phyloP scores from a whole-genome alignment of 1,284 basidiomycete species.

The Marasmius fiardii region DNA sequence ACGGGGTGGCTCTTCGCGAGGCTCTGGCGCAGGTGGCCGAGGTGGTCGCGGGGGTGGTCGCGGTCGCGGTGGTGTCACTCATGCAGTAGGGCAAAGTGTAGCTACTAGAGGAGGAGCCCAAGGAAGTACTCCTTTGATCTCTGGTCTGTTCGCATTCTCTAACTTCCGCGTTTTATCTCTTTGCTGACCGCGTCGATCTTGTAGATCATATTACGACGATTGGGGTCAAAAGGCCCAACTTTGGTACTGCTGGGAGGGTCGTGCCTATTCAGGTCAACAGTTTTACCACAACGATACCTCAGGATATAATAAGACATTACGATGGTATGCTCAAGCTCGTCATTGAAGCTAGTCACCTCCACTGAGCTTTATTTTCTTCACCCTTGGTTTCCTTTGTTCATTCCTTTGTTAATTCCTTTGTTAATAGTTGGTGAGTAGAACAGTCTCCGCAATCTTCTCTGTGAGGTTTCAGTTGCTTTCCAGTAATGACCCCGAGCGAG shows the following conservation, averaged over 20 bases:
- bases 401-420: too few species aligned
- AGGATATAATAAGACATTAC: slow-evolving; percentile 67
- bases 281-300: slow-evolving; percentile 56
- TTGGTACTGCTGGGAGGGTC: slow-evolving; percentile 51
- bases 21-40: neutral
- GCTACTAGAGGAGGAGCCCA: neutral
- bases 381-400: too few species aligned
- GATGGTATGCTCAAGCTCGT: slow-evolving; percentile 48
- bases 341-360: slow-evolving; percentile 7
- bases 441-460: neutral
- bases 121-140: neutral
- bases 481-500: slow-evolving; percentile 64
- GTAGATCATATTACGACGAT: slow-evolving; percentile 48
- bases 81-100: neutral
- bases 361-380: too few species aligned
- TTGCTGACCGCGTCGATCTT: neutral
- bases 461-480: slow-evolving; percentile 10
- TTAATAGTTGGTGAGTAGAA: slow-evolving; percentile 52
- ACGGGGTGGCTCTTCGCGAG: too few species aligned
- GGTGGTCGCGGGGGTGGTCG: slow-evolving; percentile 1
- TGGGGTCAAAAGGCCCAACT: slow-evolving; percentile 63
- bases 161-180: too few species aligned
- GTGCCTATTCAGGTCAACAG: slow-evolving; percentile 63
- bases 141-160: neutral
- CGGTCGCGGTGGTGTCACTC: neutral